Conservation (phyloP, 2,329 filamentous ascomycete genomes). For the Zymoseptoria ardabiliae region DNA sequence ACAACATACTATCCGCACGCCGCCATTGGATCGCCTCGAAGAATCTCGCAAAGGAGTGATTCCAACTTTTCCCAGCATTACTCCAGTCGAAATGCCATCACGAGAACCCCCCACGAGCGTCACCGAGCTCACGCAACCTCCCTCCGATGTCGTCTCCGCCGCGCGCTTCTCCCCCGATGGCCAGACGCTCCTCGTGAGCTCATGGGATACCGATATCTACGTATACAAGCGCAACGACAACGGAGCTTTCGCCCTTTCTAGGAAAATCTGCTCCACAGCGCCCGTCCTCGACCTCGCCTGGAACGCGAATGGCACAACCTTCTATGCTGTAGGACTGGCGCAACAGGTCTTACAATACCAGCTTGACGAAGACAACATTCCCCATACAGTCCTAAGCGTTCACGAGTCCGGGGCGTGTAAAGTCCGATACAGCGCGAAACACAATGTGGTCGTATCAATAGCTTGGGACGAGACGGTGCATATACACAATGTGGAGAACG, state of each 20-base stretch:
- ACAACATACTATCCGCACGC: background rate
- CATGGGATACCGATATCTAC: slow-evolving; percentile 90
- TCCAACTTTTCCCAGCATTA: background rate
- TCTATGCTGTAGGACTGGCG: slow-evolving; percentile 81
- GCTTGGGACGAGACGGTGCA: slow-evolving; percentile 93
- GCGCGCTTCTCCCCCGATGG: slow-evolving; percentile 79
- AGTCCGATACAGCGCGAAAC: slow-evolving; percentile 71
- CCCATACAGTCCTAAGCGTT: slow-evolving; percentile 64
- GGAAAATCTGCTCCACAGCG: slow-evolving; percentile 55
- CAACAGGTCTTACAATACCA: slow-evolving; percentile 72
- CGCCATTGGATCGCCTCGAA: no score
- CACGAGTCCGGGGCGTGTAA: slow-evolving; percentile 69
- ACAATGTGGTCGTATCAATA: slow-evolving; percentile 74
- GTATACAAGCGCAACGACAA: slow-evolving; percentile 50
- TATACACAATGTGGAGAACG: slow-evolving; percentile 56
- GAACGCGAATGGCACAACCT: slow-evolving; percentile 68
- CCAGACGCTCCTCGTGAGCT: slow-evolving; percentile 75
- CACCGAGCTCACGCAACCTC: slow-evolving; percentile 66
- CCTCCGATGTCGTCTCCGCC: slow-evolving; percentile 78
- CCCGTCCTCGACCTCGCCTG: slow-evolving; percentile 91
- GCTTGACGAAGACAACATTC: slow-evolving; percentile 53
- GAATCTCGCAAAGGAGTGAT: no score
- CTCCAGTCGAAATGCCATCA: background rate
- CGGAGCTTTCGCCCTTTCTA: slow-evolving; percentile 38
- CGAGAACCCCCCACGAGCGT: slow-evolving; percentile 10